phyloP scores from a whole-genome alignment of 345 rosid species.

The rapeseed (Brassica napus) region DNA sequence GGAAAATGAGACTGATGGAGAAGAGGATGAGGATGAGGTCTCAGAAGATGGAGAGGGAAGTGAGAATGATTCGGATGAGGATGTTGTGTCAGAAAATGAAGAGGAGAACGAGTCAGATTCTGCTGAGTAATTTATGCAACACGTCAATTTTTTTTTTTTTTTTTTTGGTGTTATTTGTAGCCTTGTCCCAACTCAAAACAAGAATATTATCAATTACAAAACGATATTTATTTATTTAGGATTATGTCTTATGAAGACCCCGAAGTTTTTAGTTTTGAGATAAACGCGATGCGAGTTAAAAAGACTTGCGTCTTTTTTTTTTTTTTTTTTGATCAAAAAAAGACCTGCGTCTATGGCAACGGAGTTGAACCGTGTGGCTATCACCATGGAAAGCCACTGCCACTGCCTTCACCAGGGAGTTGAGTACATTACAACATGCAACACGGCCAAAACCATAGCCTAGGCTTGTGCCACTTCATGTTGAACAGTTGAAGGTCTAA shows the following conservation, averaged over 20 bases:
- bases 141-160: slow-evolving; percentile 12
- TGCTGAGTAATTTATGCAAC: not conserved
- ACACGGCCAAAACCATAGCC: too few relatives aligned
- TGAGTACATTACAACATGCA: too few relatives aligned
- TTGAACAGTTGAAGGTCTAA: too few relatives aligned
- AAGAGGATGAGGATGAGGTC: slow-evolving; percentile 6
- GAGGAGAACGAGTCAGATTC: slow-evolving; percentile 9
- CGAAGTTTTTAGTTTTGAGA: not conserved
- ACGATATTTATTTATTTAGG: not conserved
- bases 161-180: not conserved
- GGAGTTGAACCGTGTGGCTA: too few relatives aligned
- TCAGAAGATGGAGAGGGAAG: slow-evolving; percentile 31
- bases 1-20: slow-evolving; percentile 19
- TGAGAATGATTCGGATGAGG: slow-evolving; percentile 20
- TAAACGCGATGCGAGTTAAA: too few relatives aligned
- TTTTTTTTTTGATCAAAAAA: too few relatives aligned
- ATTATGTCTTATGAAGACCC: not conserved
- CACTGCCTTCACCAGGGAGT: too few relatives aligned
- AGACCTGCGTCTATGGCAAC: too few relatives aligned
- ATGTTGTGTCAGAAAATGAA: slow-evolving; percentile 17
- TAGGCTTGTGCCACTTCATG: too few relatives aligned
- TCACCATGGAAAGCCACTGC: too few relatives aligned
- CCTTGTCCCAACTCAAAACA: not conserved
- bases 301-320: too few relatives aligned
- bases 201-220: slow-evolving; percentile 1